Percentiles rank a stretch among this genome's conserved stretches.
Conservation (phyloP, 768 basidiomycete genomes). For the Panaeolus cyanescens region DNA sequence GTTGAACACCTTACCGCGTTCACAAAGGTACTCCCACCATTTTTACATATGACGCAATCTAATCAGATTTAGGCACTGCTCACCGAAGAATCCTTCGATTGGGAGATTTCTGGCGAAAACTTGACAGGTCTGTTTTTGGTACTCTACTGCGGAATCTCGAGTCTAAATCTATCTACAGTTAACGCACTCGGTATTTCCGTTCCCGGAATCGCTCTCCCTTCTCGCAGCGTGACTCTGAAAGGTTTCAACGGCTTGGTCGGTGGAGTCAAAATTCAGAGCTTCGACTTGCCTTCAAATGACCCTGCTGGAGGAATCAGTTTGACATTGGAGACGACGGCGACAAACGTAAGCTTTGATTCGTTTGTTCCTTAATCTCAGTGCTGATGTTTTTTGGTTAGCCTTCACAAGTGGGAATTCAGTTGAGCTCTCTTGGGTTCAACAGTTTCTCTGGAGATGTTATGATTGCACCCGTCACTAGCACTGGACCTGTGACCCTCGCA, state of each 20-base stretch:
- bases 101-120: conserved; percentile 68
- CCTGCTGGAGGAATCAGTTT: conserved; percentile 72
- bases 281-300: conserved; percentile 72
- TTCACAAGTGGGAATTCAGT: conserved; percentile 71
- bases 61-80: conserved; percentile 45
- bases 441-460: conserved; percentile 52
- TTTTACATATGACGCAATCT: not conserved
- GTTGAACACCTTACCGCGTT: conserved; percentile 61
- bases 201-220: conserved; percentile 51
- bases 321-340: conserved; percentile 58
- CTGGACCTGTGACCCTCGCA: conserved; percentile 50
- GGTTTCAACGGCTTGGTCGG: conserved; percentile 70
- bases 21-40: conserved; percentile 48
- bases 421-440: conserved; percentile 63
- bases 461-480: conserved; percentile 60
- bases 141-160: not conserved
- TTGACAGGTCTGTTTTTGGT: conserved; percentile 47
- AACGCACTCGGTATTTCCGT: conserved; percentile 62
- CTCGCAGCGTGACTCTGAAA: conserved; percentile 63
- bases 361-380: not conserved
- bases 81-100: conserved; percentile 66
- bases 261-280: conserved; percentile 63
- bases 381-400: conserved; percentile 41
- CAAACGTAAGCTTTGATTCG: conserved; percentile 50
- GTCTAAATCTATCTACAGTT: conserved; percentile 35